Evolutionary conservation across 352 stramenopile genomes (phyloP).

Genomic region (Saprolegnia parasitica): DNA sequence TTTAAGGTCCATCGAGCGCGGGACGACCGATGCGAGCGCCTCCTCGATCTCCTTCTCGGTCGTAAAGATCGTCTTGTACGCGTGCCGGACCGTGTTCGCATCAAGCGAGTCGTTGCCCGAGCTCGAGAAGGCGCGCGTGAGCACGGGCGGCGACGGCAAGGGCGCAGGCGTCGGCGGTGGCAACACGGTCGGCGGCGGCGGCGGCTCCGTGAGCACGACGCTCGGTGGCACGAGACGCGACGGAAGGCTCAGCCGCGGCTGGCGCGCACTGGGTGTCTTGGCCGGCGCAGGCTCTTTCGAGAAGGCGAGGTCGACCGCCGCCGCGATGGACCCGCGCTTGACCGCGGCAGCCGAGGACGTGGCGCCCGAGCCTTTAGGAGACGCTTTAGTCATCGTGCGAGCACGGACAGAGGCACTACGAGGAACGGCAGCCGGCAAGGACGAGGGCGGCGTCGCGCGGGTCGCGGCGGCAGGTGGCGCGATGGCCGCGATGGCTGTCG

Average conservation of each 20-base stretch:
- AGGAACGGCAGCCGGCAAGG: not conserved
- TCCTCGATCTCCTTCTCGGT: constrained; percentile 27
- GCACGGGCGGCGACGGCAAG: not conserved
- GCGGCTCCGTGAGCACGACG: constrained; percentile 6
- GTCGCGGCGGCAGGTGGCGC: not conserved
- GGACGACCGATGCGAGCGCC: not conserved
- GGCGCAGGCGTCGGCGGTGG: not conserved
- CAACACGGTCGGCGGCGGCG: not conserved
- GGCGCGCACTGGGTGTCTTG: not conserved
- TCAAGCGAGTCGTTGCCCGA: constrained; percentile 5
- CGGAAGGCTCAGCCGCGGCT: constrained; percentile 1
- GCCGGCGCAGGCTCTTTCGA: not conserved
- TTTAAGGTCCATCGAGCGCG: constrained; percentile 19
- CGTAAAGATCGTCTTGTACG: constrained; percentile 24
- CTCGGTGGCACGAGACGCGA: constrained; percentile 4
- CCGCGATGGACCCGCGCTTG: constrained; percentile 6
- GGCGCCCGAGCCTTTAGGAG: not conserved
- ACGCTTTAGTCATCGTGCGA: constrained; percentile 8
- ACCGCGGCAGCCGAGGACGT: too few relatives aligned
- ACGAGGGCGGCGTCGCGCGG: not conserved
- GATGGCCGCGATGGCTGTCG: not conserved
- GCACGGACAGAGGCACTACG: constrained; percentile 1
- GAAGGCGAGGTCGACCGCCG: constrained; percentile 1
- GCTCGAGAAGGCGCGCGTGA: not conserved
- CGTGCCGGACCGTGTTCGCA: not conserved